A percentile compares a stretch with the other conserved stretches of the same genome.
Conservation (phyloP, 1,284 basidiomycete species). For the Coniophora puteana region DNA sequence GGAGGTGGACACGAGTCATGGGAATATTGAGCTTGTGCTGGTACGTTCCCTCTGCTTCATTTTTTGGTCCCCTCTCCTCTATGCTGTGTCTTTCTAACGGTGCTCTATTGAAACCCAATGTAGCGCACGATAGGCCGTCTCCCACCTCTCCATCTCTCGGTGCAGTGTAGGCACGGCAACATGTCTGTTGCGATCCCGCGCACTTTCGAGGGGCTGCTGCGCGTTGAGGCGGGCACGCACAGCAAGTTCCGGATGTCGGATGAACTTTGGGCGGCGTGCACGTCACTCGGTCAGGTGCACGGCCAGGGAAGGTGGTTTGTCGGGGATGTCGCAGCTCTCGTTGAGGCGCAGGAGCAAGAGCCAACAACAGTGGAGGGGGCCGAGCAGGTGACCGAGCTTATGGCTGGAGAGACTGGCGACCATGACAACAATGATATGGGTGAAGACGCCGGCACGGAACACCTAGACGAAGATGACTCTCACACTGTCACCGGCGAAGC, state of each 20-base stretch:
- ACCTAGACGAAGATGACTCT: no score
- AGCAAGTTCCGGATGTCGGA: constrained; percentile 15
- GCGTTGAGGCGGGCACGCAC: constrained; percentile 13
- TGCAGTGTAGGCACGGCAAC: constrained; percentile 8
- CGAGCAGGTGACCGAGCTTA: no score
- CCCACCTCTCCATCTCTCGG: constrained; percentile 13
- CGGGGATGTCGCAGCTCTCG: constrained; percentile 16
- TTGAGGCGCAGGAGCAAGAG: no score
- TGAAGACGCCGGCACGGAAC: no score
- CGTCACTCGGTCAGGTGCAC: constrained; percentile 17
- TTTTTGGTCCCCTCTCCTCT: no score
- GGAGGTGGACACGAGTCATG: constrained; percentile 13
- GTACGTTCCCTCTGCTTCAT: constrained; percentile 14
- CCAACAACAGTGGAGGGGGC: no score
- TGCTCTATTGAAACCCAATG: neutral
- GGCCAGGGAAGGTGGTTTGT: constrained; percentile 17
- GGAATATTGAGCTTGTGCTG: constrained; percentile 10
- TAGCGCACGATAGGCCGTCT: constrained; percentile 12
- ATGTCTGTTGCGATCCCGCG: constrained; percentile 17
- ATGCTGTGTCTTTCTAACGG: no score
- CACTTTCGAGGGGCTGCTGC: constrained; percentile 20
- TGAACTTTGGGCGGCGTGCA: constrained; percentile 9
- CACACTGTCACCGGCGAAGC: no score
- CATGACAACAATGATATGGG: no score
- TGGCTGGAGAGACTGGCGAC: no score